Evolutionary conservation across 306 rosid species (phyloP).

Genomic region (Pyrus communis): DNA sequence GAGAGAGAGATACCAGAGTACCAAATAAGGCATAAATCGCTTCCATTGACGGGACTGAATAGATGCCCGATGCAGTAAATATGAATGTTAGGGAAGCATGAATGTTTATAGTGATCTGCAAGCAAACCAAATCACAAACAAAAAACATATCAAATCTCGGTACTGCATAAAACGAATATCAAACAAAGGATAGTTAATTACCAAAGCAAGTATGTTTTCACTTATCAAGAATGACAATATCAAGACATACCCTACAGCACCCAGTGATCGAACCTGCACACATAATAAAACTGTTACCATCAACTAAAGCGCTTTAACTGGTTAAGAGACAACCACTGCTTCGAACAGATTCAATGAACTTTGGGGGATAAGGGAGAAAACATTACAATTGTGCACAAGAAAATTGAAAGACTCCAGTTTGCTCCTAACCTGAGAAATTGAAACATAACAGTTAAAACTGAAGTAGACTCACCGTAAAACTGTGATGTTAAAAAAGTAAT

Average conservation of each 20-base stretch:
- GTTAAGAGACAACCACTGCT: background rate
- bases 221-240: slow-evolving; percentile 78
- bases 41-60: slow-evolving; percentile 72
- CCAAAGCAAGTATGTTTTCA: slow-evolving; percentile 87
- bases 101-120: slow-evolving; percentile 91
- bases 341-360: slow-evolving; percentile 1
- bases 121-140: slow-evolving; percentile 1
- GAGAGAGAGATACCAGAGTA: slow-evolving; percentile 45
- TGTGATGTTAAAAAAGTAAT: background rate
- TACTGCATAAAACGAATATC: background rate
- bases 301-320: background rate
- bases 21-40: slow-evolving; percentile 61
- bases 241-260: slow-evolving; percentile 85
- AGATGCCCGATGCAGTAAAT: slow-evolving; percentile 65
- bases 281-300: background rate
- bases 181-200: slow-evolving; percentile 19
- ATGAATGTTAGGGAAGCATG: slow-evolving; percentile 86
- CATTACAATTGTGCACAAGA: slow-evolving; percentile 75
- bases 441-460: slow-evolving; percentile 1
- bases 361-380: slow-evolving; percentile 29
- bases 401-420: slow-evolving; percentile 72
- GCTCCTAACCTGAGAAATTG: slow-evolving; percentile 57
- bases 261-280: slow-evolving; percentile 72
- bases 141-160: background rate
- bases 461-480: background rate